Conservation (phyloP, 345 rosid genomes). For the Eucalyptus erythrocorys region DNA sequence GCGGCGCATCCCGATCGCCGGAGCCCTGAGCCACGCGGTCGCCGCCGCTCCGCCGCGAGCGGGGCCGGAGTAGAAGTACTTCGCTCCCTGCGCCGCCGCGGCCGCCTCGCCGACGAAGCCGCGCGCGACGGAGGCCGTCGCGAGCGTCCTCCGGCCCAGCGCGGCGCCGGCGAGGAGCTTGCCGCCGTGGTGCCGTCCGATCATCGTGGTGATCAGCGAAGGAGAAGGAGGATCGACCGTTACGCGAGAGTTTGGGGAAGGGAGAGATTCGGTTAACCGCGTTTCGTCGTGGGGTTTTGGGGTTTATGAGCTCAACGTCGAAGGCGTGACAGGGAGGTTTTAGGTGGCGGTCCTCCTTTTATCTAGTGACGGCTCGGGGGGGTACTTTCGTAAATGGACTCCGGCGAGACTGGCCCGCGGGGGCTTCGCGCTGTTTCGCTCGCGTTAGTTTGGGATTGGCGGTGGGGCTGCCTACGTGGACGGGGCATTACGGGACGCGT, state of each 20-base stretch:
- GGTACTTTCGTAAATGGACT: neutral
- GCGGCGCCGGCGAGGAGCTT: neutral
- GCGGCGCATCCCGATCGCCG: neutral
- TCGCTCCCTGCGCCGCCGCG: neutral
- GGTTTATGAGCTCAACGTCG: neutral
- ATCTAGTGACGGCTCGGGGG: neutral
- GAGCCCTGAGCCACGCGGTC: slow-evolving; percentile 1
- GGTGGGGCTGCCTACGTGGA: neutral
- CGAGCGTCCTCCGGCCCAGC: slow-evolving; percentile 1
- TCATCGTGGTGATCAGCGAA: neutral
- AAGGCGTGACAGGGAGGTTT: neutral
- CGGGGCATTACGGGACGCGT: neutral
- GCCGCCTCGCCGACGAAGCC: too few species aligned
- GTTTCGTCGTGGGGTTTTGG: neutral
- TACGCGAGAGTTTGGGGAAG: neutral
- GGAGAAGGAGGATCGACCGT: neutral
- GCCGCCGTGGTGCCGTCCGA: neutral
- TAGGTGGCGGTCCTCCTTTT: neutral
- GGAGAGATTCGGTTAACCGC: neutral
- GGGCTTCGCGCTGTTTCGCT: too few species aligned
- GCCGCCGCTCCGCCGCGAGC: neutral
- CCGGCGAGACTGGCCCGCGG: neutral
- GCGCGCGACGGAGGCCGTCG: neutral
- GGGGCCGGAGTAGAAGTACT: neutral
- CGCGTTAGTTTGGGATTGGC: neutral